Evolutionary conservation across 805 yeast species (phyloP), one percentile per base, ranked within the genome.

Genomic region (Candida peoriensis): DNA sequence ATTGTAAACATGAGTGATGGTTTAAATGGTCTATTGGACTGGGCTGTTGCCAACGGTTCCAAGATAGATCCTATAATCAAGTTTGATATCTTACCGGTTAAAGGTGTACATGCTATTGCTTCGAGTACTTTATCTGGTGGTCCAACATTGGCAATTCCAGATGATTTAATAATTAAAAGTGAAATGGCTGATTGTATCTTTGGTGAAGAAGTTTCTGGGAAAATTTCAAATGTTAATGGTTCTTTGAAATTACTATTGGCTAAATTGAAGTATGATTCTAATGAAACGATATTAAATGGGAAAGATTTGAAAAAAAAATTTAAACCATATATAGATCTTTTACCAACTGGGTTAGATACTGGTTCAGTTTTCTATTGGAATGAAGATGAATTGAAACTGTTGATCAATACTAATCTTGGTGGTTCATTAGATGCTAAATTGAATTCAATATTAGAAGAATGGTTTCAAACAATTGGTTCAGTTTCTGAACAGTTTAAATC

Each of bases 321-420:
- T 38, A 30, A 35, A 17, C 71, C 75, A 2, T 79, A 78, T 44
- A 55, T 79, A 20, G 59, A 66, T 23, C 58, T 63, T n/a, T 51
- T 79, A 18, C 85, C 86, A 1, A 31, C 65, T 4, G 48, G 52
- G 3, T 39, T 31, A 7, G 53, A 49, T 2, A 70, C 74, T 7
- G 65, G 59, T 9, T 60, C 80, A 6, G 89, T 94, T 2, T 69
- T 72, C 31, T 68, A 72, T 39, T 88, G 88, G 86, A 64, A 59
- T 26, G 58, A 69, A 0, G 55, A 52, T 4, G 89, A 83, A 32
- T 61, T 70, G 39, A 51, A 58, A 17, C 51, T 66, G 19, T 54
- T 88, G n/a, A 61, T 66, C 17, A 83, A 84, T 1, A 81, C 95
- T 0, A 87, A 87, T 48, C 37, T 64, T 18, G 78, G 77, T 3